Conservation (phyloP, 371 early-diverging fungal species). For the Mucor circinelloides region DNA sequence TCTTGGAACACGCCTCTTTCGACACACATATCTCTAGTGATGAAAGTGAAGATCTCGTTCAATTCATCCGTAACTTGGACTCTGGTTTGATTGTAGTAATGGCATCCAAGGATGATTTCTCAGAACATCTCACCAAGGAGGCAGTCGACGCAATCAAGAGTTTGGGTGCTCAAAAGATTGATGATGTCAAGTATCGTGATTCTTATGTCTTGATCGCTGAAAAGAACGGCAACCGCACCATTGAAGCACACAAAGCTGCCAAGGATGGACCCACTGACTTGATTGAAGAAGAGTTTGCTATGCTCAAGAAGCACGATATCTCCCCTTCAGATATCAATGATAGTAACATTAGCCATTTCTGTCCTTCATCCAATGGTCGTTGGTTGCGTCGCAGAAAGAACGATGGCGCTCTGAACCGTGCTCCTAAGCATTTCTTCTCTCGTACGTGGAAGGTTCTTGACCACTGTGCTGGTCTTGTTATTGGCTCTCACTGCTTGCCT, state of each 20-base stretch:
- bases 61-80: constrained; percentile 64
- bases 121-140: constrained; percentile 63
- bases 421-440: constrained; percentile 79
- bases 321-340: constrained; percentile 35
- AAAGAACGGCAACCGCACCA: constrained; percentile 36
- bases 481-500: constrained; percentile 63
- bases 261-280: constrained; percentile 56
- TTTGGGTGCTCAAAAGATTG: constrained; percentile 65
- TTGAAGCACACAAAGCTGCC: constrained; percentile 48
- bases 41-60: constrained; percentile 73
- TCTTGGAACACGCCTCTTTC: constrained; percentile 71
- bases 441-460: constrained; percentile 75
- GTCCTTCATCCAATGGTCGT: constrained; percentile 67
- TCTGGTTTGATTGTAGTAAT: constrained; percentile 69
- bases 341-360: constrained; percentile 49
- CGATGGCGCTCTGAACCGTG: constrained; percentile 86
- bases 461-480: constrained; percentile 56
- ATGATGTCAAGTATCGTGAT: constrained; percentile 69
- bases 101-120: constrained; percentile 73
- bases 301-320: constrained; percentile 31
- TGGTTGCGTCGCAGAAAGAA: constrained; percentile 83
- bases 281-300: constrained; percentile 43
- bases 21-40: constrained; percentile 76
- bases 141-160: constrained; percentile 60
- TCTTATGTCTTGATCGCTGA: constrained; percentile 83